These are phyloP conservation scores for Aspergillus sojae DNA, from an alignment of 2,329 filamentous ascomycete species.

Conservation along the genomic window DNA sequence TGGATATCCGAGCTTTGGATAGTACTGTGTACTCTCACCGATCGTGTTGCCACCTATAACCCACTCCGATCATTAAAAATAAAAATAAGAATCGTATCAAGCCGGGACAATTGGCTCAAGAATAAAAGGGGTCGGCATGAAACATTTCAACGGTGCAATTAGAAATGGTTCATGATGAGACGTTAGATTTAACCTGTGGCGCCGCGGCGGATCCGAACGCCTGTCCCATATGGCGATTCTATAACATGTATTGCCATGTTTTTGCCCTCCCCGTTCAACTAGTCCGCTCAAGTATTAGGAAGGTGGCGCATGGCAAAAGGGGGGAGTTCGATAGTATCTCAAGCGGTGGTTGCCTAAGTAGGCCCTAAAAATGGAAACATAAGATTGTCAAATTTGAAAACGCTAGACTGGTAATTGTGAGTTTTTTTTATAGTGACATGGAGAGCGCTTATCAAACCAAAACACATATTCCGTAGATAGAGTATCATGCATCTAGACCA, in stretches of 20 bases:
- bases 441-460: neutral
- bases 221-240: neutral
- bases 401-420: neutral
- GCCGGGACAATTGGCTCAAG: neutral
- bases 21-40: neutral
- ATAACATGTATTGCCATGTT: neutral
- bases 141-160: neutral
- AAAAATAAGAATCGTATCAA: neutral
- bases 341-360: neutral
- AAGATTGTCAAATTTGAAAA: neutral
- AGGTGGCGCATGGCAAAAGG: neutral
- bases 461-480: neutral
- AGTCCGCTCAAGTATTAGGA: neutral
- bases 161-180: neutral
- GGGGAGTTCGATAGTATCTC: neutral
- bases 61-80: neutral
- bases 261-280: neutral
- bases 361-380: neutral
- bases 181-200: slow-evolving; percentile 1
- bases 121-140: neutral
- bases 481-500: neutral
- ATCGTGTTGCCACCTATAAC: neutral
- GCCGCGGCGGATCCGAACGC: neutral
- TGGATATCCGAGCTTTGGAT: neutral
- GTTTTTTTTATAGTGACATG: neutral